Base-by-base conservation (phyloP, 169 alveolate species). In the Cryptosporidium muris region DNA sequence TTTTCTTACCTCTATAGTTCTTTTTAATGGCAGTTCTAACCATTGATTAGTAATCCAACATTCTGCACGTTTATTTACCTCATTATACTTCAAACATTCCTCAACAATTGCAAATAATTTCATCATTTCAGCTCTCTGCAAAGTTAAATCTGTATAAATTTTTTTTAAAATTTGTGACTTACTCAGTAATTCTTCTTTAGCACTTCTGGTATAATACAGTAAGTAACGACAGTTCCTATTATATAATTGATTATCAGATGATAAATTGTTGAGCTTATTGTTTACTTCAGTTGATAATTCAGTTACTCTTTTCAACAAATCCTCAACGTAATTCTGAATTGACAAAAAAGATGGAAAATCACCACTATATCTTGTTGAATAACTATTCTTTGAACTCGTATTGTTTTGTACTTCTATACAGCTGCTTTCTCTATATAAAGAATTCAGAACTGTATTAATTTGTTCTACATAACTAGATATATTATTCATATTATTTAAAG, bases 11-110 rank as follows among this genome's bases (percentile, higher is more conserved):
- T 74, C 74, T 6, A 74, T 52, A 12, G 85, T 60, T 12, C 85
- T 56, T 54, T 68, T 74, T 14, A 74, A 42, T 43, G 85, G 85
- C 34, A 74, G 60, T 16, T 74, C 85, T 16, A 74, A 36, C 42
- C 62, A 74, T 74, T 74, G 85, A 42, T 60, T 74, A 4, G 85
- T 66, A 12, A 62, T 37, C 85, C 85, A 74, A 36, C 85, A 74
- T 45, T 74, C 49, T 6, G 60, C 85, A 45, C 85, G 54, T 36
- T 34, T 40, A 42, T 43, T 36, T 48, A 43, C 60, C 36, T 74
- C 40, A 42, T 74, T 63, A 11, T 58, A 14, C 9, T 66, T 58
- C 14, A 74, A 16, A 58, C 85, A 74, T 25, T 47, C 51, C 47
- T 74, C 74, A 43, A 74, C 60, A 56, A 74, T 74, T 43, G 63